These are phyloP conservation scores for Clonostachys rhizophaga DNA, from an alignment of 2,329 filamentous ascomycete genomes.

Conservation along the genomic window DNA sequence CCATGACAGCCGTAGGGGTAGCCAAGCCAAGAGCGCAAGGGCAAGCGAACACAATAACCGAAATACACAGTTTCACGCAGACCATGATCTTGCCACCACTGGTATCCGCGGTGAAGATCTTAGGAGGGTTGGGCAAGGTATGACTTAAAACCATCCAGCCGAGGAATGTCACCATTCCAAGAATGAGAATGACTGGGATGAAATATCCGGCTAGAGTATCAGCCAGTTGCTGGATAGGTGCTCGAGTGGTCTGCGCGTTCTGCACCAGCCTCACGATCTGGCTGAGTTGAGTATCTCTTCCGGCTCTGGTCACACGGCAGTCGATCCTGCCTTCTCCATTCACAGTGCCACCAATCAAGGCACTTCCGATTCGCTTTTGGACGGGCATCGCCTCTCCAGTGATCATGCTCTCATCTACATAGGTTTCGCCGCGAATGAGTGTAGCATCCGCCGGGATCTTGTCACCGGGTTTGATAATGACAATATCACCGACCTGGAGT, in stretches of 20 bases:
- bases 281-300: conserved; percentile 92
- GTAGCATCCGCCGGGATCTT: conserved; percentile 93
- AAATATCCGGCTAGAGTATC: conserved; percentile 92
- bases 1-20: conserved; percentile 97
- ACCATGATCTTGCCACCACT: conserved; percentile 95
- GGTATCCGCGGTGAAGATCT: conserved; percentile 74
- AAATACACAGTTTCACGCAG: conserved; percentile 95
- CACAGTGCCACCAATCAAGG: conserved; percentile 88
- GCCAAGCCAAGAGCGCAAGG: conserved; percentile 94
- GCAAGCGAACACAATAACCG: conserved; percentile 96
- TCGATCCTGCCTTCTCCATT: conserved; percentile 91
- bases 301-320: conserved; percentile 86
- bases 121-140: conserved; percentile 74
- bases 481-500: conserved; percentile 88
- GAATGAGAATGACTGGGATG: conserved; percentile 79
- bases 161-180: conserved; percentile 81
- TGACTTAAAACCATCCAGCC: conserved; percentile 96
- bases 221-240: conserved; percentile 89
- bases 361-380: conserved; percentile 74
- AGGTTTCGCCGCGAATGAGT: conserved; percentile 84
- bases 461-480: conserved; percentile 88
- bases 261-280: conserved; percentile 99
- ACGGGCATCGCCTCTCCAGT: conserved; percentile 97
- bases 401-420: conserved; percentile 97
- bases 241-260: conserved; percentile 89